A percentile compares a stretch with the other conserved stretches of the same genome.
phyloP scores from a whole-genome alignment of 306 rosid species.

The Trifolium dubium region DNA sequence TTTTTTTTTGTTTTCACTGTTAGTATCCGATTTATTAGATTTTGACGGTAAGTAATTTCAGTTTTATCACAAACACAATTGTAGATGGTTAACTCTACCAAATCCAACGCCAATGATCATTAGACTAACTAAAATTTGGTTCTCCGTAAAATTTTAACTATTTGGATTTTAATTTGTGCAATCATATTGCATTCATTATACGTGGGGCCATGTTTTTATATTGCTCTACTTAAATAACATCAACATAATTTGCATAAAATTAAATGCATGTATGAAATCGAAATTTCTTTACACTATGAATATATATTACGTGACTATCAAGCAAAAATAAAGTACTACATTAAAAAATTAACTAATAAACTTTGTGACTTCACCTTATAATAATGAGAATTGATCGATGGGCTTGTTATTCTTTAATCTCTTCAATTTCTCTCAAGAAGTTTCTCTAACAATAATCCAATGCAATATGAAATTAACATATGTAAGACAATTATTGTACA shows the following conservation, averaged over 20 bases:
- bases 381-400: constrained; percentile 5
- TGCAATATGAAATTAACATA: background rate
- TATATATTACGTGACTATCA: constrained; percentile 16
- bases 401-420: background rate
- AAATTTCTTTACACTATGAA: background rate
- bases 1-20: too few relatives aligned
- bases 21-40: too few relatives aligned
- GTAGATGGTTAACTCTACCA: too few relatives aligned
- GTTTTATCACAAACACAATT: too few relatives aligned
- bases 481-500: constrained; percentile 13
- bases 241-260: background rate
- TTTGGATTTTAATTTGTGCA: background rate
- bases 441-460: constrained; percentile 28
- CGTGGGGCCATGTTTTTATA: background rate
- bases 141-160: background rate
- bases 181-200: background rate
- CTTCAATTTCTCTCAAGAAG: constrained; percentile 13
- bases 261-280: background rate
- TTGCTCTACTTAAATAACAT: background rate
- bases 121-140: too few relatives aligned
- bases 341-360: background rate
- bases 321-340: background rate
- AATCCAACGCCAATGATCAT: too few relatives aligned
- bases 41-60: too few relatives aligned
- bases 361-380: constrained; percentile 44